phyloP scores from a whole-genome alignment of 768 basidiomycete genomes.

The Tulasnella sp. region DNA sequence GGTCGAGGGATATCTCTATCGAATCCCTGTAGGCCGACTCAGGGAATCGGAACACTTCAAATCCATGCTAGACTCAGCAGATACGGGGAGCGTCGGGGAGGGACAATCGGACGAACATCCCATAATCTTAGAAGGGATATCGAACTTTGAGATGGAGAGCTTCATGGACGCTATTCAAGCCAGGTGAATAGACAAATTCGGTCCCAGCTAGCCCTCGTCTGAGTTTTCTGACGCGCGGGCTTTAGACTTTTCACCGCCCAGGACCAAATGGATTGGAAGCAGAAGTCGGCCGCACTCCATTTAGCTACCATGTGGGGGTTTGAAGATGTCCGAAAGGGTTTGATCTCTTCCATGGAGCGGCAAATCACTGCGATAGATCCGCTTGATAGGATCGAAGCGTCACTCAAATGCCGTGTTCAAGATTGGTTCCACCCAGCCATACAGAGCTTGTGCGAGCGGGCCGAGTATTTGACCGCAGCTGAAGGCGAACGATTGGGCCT shows the following conservation, averaged over 20 bases:
- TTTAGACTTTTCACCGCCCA: neutral
- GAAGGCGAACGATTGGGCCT: neutral
- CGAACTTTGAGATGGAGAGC: conserved; percentile 4
- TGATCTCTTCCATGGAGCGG: neutral
- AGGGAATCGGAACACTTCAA: conserved; percentile 18
- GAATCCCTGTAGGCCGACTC: neutral
- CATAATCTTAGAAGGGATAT: neutral
- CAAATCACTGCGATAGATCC: neutral
- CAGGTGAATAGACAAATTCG: neutral
- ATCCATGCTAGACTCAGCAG: neutral
- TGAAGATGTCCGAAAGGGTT: neutral
- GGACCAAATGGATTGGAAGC: neutral
- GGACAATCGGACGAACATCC: conserved; percentile 7
- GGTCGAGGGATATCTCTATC: conserved; percentile 6
- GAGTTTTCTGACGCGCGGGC: neutral
- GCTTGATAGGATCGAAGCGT: neutral
- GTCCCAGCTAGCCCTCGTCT: neutral
- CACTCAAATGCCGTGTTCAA: neutral
- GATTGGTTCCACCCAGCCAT: conserved; percentile 2
- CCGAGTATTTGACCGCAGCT: neutral
- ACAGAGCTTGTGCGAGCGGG: neutral
- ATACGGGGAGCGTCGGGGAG: neutral
- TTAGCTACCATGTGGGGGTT: conserved; percentile 4
- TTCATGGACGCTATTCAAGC: conserved; percentile 3
- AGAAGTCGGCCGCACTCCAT: neutral